Base-by-base conservation (phyloP, 2,329 filamentous ascomycete genomes). In the Penicillium aurantiogriseum region DNA sequence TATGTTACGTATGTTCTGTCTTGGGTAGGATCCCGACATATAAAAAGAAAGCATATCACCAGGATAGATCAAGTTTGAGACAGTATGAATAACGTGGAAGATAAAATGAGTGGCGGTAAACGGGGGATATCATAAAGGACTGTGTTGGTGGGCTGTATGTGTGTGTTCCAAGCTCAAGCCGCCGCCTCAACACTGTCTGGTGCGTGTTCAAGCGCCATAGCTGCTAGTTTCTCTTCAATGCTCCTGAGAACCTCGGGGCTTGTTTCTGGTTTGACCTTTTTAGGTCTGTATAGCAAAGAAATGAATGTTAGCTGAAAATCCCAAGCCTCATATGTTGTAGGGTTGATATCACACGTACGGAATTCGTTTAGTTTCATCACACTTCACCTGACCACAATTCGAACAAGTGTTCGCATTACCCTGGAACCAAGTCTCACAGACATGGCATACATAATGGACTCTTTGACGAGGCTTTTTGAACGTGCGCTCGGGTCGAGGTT, bases 391-490 rank as follows among this genome's bases (percentile, higher is more conserved):
- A 5, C 73, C 71, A 59, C 77, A 80, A 39, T 66, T 71, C 1
- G 58, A 46, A 64, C 77, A 80, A 19, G 49, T 64, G 5, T 65
- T 71, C 17, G 73, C 67, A 4, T 69, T 67, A 15, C 69, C 63
- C 25, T 64, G 61, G 58, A 73, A 79, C 9, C 69, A 8, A 3
- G 67, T 72, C 2, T 66, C 61, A 60, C 77, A 80, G 15, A 66
- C 58, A 60, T 79, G 74, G 53, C 77, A 80, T 19, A 67, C 71
- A 64, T 77, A 80, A 52, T 74, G 71, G 5, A 79, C 71, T 21
- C 75, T 62, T 29, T 64, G 72, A 15, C 74, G 71, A 5, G 73
- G 66, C 44, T 72, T 76, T 54, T 68, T 74, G 64, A 65, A 76
- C 15, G 71, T 71, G n/a, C 75, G 70, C 50, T 74, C 65, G 5